Evolutionary conservation across 2,329 filamentous ascomycete species (phyloP).

Genomic region (Ilyonectria robusta): DNA sequence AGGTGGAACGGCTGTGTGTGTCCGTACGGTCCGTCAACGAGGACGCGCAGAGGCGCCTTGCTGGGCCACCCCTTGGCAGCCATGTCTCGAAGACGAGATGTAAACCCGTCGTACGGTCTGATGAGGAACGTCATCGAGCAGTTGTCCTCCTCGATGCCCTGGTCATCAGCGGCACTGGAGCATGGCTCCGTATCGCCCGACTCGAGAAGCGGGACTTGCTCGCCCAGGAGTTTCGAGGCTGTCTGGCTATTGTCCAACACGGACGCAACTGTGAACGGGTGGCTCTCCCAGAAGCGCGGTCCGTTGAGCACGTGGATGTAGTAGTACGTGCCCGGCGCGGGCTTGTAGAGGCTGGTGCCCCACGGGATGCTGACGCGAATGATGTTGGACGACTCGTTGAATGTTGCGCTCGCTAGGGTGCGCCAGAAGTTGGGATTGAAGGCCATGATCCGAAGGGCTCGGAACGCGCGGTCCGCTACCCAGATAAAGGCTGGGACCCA

Average conservation of each 20-base stretch:
- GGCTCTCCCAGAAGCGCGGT: conserved; percentile 62
- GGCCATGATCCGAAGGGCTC: conserved; percentile 58
- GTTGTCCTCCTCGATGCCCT: conserved; percentile 10
- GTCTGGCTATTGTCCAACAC: conserved; percentile 37
- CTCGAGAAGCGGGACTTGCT: conserved; percentile 53
- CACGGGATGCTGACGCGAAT: conserved; percentile 58
- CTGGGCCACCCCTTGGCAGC: conserved; percentile 46
- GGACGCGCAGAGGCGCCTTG: conserved; percentile 50
- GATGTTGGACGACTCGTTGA: conserved; percentile 57
- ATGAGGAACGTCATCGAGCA: conserved; percentile 59
- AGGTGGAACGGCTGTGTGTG: conserved; percentile 55
- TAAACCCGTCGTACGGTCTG: conserved; percentile 62
- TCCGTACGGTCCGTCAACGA: conserved; percentile 63
- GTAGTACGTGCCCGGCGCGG: conserved; percentile 60
- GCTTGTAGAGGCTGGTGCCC: conserved; percentile 51
- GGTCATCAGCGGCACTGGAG: neutral
- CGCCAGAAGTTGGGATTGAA: conserved; percentile 58
- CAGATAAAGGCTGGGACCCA: conserved; percentile 66
- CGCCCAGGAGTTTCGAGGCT: conserved; percentile 43
- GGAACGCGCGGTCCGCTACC: conserved; percentile 63
- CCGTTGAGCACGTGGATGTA: conserved; percentile 61
- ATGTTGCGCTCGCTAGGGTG: conserved; percentile 53
- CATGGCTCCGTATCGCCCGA: conserved; percentile 9
- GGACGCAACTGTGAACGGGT: conserved; percentile 63
- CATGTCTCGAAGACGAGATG: conserved; percentile 52